Base-by-base conservation (phyloP, 768 basidiomycete genomes). In the Dentipellis sp. region DNA sequence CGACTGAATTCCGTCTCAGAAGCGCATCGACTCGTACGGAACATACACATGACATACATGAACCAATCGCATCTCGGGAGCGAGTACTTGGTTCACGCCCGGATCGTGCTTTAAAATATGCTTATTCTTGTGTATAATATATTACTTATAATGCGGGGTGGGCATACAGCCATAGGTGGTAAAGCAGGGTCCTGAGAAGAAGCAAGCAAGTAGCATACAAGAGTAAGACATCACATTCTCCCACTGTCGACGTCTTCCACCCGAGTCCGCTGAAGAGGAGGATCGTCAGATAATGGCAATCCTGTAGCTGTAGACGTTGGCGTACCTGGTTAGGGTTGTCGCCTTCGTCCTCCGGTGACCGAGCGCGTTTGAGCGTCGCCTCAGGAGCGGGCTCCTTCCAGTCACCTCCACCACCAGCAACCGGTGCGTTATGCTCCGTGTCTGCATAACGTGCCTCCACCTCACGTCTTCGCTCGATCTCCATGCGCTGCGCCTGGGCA, bases 371-470 rank as follows among this genome's bases (percentile, higher is more conserved):
- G 62, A 81, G 75, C 37, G 40, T 22, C 8, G 72, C 74, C 47
- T 68, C 70, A 36, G 74, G 66, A 40, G 68, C 62, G 50, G 65
- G 74, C 57, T 86, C 84, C 67, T 87, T 91, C 88, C 90, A 93
- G 59, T 92, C 89, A 56, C 77, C 91, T 54, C 90, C 91, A 23
- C 91, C 92, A 53, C 84, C 77, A 47, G 91, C 91, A 57, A 90
- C 85, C 50, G 85, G 87, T 19, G 83, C 88, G 12, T 83, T 88
- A 42, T 89, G 88, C 60, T 84, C 81, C 1, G 80, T 83, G 63
- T 94, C 91, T 2, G 78, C 79, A 69, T 94, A 95, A 14, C 92
- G 83, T 66, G 91, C 89, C 67, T 94, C 91, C 38, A 89, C 84
- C 65, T 91, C 85, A 62, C 83, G 79, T 67, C 88, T 77, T 63